Evolutionary conservation across 225 moss, liverwort and hornwort genomes (phyloP).

Genomic region (Physcomitrium patens): DNA sequence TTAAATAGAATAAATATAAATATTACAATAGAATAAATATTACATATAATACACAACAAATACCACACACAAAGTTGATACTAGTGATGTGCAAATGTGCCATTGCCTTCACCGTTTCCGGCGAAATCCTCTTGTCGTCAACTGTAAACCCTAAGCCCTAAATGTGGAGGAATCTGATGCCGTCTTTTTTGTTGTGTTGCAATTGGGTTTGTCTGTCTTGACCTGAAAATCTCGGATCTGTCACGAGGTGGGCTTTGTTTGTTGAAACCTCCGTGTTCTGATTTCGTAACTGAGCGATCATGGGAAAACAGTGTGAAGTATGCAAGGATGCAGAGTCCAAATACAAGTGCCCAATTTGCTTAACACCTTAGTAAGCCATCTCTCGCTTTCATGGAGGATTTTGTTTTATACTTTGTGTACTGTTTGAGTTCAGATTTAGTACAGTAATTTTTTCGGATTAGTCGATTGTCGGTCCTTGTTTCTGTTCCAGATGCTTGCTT

Average conservation of each 20-base stretch:
- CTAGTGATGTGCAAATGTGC: no score
- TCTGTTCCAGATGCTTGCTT: not conserved
- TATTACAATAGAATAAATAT: no score
- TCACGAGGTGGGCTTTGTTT: not conserved
- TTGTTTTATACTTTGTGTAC: not conserved
- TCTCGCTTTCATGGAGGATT: constrained; percentile 5
- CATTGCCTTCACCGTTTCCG: no score
- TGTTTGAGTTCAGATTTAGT: not conserved
- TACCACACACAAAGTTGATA: no score
- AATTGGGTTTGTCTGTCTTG: no score
- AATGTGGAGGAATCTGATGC: no score
- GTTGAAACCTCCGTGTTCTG: not conserved
- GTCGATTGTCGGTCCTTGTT: not conserved
- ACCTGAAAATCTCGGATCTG: not conserved
- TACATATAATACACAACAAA: no score
- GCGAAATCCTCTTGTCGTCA: no score
- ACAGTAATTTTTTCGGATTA: not conserved
- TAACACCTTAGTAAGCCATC: constrained; percentile 54
- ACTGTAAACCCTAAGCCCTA: no score
- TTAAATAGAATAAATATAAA: no score
- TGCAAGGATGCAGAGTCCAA: constrained; percentile 65
- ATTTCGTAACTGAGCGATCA: constrained; percentile 8
- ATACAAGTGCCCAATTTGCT: constrained; percentile 66
- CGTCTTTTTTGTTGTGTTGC: no score
- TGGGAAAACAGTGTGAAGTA: constrained; percentile 63